phyloP scores from a whole-genome alignment of 345 rosid genomes.

The Citrus australasica region DNA sequence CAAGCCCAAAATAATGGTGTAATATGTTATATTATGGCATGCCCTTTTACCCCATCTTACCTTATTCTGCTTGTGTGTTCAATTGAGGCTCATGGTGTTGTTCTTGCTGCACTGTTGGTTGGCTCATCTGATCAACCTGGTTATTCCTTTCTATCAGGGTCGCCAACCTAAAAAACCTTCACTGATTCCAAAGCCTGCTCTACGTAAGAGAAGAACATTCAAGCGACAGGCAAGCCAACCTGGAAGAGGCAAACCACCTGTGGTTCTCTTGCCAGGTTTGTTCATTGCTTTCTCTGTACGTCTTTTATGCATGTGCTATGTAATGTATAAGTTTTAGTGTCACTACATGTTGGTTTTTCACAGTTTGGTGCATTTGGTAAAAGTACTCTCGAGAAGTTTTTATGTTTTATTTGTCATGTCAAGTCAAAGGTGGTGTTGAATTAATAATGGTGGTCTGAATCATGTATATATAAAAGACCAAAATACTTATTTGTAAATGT shows the following conservation, averaged over 20 bases:
- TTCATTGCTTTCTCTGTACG: not conserved
- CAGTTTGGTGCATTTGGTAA: too few relatives aligned
- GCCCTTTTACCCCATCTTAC: not conserved
- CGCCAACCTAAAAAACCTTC: slow-evolving; percentile 61
- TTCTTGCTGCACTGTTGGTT: not conserved
- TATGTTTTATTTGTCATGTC: not conserved
- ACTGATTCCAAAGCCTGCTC: slow-evolving; percentile 46
- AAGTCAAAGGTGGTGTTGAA: not conserved
- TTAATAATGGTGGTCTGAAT: not conserved
- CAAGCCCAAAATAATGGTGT: not conserved
- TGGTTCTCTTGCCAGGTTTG: slow-evolving; percentile 48
- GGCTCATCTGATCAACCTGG: not conserved
- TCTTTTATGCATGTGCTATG: not conserved
- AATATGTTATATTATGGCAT: not conserved
- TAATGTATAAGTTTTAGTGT: not conserved
- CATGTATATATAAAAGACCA: not conserved
- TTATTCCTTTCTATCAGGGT: slow-evolving; percentile 39
- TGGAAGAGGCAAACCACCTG: slow-evolving; percentile 72
- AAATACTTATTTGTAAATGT: not conserved
- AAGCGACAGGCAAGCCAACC: slow-evolving; percentile 64
- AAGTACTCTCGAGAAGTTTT: not conserved
- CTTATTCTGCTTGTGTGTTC: not conserved
- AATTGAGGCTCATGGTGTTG: not conserved
- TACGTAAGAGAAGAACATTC: slow-evolving; percentile 77
- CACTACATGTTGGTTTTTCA: not conserved